Evolutionary conservation across 2,329 filamentous ascomycete species (phyloP).

Genomic region (Aspergillus brunneoviolaceus): DNA sequence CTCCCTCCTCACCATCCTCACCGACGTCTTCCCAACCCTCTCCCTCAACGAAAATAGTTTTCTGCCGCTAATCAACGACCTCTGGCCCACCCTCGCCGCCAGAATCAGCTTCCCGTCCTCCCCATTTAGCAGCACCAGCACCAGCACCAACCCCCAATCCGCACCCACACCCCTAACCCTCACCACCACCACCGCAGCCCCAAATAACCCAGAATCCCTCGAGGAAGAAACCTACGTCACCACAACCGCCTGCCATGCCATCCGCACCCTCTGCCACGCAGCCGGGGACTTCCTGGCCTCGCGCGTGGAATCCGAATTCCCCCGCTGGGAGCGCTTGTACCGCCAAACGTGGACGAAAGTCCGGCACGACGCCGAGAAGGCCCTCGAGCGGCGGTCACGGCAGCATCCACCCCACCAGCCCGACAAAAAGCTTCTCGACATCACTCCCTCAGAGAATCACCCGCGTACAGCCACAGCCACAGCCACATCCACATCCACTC

Average conservation of each 20-base stretch:
- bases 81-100: slow-evolving; percentile 75
- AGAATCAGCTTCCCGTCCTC: slow-evolving; percentile 39
- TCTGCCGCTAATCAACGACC: slow-evolving; percentile 80
- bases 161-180: slow-evolving; percentile 23
- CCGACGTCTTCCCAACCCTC: slow-evolving; percentile 69
- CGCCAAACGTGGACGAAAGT: slow-evolving; percentile 39
- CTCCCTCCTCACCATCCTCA: slow-evolving; percentile 74
- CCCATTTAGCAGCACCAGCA: slow-evolving; percentile 26
- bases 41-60: slow-evolving; percentile 77
- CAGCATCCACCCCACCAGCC: slow-evolving; percentile 12
- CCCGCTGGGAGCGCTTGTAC: slow-evolving; percentile 45
- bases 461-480: not conserved
- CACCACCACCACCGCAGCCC: slow-evolving; percentile 11
- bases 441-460: too few species aligned
- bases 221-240: slow-evolving; percentile 54
- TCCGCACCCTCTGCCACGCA: slow-evolving; percentile 66
- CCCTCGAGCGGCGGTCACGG: slow-evolving; percentile 32
- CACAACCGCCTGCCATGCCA: slow-evolving; percentile 66
- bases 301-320: slow-evolving; percentile 69
- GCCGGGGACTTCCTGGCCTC: slow-evolving; percentile 80
- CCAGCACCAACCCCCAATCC: slow-evolving; percentile 54
- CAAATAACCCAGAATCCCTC: slow-evolving; percentile 21
- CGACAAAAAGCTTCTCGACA: too few species aligned
- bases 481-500: not conserved
- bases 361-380: slow-evolving; percentile 36